These are phyloP conservation scores for Hypericum androsaemum DNA, from an alignment of 345 rosid genomes.

Conservation along the genomic window DNA sequence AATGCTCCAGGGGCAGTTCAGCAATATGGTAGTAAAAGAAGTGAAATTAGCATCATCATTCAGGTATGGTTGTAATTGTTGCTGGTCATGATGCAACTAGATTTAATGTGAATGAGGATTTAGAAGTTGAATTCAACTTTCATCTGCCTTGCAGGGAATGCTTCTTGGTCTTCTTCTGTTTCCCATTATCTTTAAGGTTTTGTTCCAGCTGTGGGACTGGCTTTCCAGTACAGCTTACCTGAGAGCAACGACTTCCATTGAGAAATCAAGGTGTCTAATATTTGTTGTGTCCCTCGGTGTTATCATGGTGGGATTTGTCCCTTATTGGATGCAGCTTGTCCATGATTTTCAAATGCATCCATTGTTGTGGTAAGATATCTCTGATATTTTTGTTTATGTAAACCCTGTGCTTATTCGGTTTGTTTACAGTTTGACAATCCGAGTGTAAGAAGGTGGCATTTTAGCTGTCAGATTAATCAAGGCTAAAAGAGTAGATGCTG, in stretches of 20 bases:
- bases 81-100: neutral
- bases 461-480: too few species aligned
- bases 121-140: neutral
- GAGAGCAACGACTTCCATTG: slow-evolving; percentile 27
- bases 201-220: slow-evolving; percentile 26
- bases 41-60: slow-evolving; percentile 65
- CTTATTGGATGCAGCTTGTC: slow-evolving; percentile 82
- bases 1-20: slow-evolving; percentile 33
- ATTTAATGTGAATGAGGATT: neutral
- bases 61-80: slow-evolving; percentile 38
- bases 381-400: slow-evolving; percentile 5
- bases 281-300: slow-evolving; percentile 50
- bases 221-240: slow-evolving; percentile 13
- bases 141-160: slow-evolving; percentile 48
- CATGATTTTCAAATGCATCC: slow-evolving; percentile 75
- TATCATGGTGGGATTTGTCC: slow-evolving; percentile 36
- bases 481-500: too few species aligned
- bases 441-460: too few species aligned
- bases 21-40: slow-evolving; percentile 52
- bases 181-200: slow-evolving; percentile 45
- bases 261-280: slow-evolving; percentile 35
- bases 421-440: neutral
- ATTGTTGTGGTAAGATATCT: slow-evolving; percentile 45
- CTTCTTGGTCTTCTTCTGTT: slow-evolving; percentile 73
- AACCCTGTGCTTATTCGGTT: neutral